Evolutionary conservation across 352 stramenopile species (phyloP).

Genomic region (Globisporangium heterothallicum): DNA sequence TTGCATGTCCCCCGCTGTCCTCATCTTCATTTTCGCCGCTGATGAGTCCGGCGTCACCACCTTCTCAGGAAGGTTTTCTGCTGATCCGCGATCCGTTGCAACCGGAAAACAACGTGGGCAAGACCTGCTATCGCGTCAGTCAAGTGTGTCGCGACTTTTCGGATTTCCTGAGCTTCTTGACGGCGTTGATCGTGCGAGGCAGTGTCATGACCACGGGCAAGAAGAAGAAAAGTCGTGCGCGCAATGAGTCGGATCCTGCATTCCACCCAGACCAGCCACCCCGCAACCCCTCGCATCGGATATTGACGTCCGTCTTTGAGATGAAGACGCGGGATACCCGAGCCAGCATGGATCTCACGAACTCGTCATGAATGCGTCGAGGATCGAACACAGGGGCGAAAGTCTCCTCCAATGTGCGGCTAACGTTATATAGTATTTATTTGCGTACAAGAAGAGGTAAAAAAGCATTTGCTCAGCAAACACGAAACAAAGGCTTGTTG

Average conservation of each 20-base stretch:
- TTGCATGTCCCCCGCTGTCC: conserved; percentile 2
- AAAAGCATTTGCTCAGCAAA: background rate
- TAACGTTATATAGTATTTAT: background rate
- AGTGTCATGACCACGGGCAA: conserved; percentile 61
- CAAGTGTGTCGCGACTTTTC: conserved; percentile 82
- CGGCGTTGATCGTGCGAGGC: conserved; percentile 72
- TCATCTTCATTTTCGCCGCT: background rate
- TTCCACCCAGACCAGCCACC: background rate
- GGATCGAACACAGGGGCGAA: background rate
- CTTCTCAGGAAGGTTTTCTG: conserved; percentile 40
- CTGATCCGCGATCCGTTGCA: conserved; percentile 72
- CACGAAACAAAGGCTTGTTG: background rate
- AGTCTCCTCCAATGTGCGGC: background rate
- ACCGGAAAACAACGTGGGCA: conserved; percentile 72
- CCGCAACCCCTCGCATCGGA: conserved; percentile 31
- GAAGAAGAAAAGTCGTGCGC: conserved; percentile 16
- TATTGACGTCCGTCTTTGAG: conserved; percentile 56
- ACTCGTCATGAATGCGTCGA: no score
- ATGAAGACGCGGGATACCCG: conserved; percentile 57
- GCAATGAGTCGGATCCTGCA: background rate
- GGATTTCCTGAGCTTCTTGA: conserved; percentile 79
- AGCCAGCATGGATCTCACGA: conserved; percentile 32
- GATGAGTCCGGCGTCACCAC: conserved; percentile 2
- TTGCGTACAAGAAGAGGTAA: background rate
- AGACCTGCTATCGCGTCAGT: conserved; percentile 80